Conservation (phyloP, 2,329 filamentous ascomycete species). For the Acephala macrosclerotiorum region DNA sequence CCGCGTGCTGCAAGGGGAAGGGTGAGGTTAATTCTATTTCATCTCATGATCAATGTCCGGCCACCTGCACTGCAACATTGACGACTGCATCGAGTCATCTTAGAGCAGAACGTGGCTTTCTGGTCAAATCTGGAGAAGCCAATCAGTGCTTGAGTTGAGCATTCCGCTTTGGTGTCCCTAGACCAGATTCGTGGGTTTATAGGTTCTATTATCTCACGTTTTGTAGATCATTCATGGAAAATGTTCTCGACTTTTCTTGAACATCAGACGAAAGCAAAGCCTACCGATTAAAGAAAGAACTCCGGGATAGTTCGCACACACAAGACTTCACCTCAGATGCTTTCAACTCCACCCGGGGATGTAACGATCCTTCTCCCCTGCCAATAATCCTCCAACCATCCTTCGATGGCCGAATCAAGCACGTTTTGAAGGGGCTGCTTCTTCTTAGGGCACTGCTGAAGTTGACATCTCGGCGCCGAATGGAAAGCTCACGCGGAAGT, state of each 20-base stretch:
- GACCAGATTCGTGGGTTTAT: conserved; percentile 15
- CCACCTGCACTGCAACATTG: conserved; percentile 13
- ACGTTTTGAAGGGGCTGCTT: conserved; percentile 1
- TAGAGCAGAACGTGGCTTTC: conserved; percentile 14
- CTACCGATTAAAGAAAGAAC: conserved; percentile 8
- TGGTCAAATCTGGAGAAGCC: neutral
- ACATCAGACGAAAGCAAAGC: neutral
- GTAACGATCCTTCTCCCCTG: conserved; percentile 6
- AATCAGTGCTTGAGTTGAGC: neutral
- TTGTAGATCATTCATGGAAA: conserved; percentile 8
- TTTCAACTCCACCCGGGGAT: neutral
- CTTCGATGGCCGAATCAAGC: neutral
- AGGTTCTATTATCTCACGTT: conserved; percentile 1
- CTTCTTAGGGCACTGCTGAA: neutral
- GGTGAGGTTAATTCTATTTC: conserved; percentile 8
- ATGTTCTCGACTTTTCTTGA: conserved; percentile 6
- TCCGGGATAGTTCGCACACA: conserved; percentile 9
- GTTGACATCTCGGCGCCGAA: conserved; percentile 17
- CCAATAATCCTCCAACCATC: neutral
- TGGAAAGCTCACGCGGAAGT: conserved; percentile 10
- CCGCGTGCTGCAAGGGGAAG: conserved; percentile 7
- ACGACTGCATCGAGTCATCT: conserved; percentile 1
- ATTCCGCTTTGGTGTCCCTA: too few species aligned
- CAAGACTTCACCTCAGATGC: neutral
- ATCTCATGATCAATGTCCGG: conserved; percentile 23